Percentiles rank a stretch among this genome's conserved stretches.
These are phyloP conservation scores for Pleurotus citrinopileatus DNA, from an alignment of 768 basidiomycete species.

Conservation along the genomic window DNA sequence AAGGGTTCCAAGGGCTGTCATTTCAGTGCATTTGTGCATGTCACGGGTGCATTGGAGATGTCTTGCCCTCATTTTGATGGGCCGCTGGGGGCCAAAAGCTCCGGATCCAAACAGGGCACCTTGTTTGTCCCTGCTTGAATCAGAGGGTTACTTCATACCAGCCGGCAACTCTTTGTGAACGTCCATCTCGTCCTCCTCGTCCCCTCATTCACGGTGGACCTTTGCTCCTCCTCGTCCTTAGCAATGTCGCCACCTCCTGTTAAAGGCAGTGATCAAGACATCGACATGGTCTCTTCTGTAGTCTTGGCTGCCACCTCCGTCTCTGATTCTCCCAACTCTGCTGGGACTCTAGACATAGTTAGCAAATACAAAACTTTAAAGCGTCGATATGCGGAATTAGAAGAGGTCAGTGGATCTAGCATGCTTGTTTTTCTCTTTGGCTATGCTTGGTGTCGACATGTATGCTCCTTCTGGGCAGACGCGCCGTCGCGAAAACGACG, in stretches of 20 bases:
- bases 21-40: neutral
- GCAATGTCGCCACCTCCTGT: conserved; percentile 41
- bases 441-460: neutral
- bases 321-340: conserved; percentile 26
- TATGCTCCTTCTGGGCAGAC: neutral
- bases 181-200: conserved; percentile 3
- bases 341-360: conserved; percentile 42
- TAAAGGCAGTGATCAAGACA: conserved; percentile 50
- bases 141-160: neutral
- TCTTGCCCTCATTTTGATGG: neutral
- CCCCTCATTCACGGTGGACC: conserved; percentile 25
- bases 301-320: conserved; percentile 24
- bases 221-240: conserved; percentile 21
- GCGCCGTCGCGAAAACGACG: neutral
- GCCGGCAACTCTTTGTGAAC: conserved; percentile 12
- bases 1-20: too few species aligned
- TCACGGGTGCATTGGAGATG: neutral
- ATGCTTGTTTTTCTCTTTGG: conserved; percentile 19
- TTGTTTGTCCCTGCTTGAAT: neutral
- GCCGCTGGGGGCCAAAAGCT: neutral
- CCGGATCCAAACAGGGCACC: neutral
- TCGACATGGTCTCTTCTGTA: too few species aligned
- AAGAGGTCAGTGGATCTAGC: conserved; percentile 51
- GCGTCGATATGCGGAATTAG: conserved; percentile 61
- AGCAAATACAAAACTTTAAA: conserved; percentile 70